A percentile compares a stretch with the other conserved stretches of the same genome.
phyloP scores from a whole-genome alignment of 2,329 filamentous ascomycete genomes.

The Talaromyces islandicus region DNA sequence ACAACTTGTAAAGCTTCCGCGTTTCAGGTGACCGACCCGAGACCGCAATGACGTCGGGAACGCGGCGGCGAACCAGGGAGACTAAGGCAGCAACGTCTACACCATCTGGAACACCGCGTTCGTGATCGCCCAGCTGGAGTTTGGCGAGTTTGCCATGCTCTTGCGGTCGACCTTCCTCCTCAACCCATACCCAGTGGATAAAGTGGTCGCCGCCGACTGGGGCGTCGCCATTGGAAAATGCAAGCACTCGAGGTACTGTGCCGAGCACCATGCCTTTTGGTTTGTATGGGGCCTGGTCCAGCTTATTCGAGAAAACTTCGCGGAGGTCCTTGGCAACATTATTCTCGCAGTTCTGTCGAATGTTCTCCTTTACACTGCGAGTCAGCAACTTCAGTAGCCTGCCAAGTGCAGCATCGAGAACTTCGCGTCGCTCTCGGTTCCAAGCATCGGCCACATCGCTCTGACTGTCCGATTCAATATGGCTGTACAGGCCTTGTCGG shows the following conservation, averaged over 20 bases:
- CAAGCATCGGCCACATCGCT: conserved; percentile 92
- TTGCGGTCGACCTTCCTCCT: conserved; percentile 82
- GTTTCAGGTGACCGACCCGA: conserved; percentile 86
- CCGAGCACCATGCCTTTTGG: conserved; percentile 88
- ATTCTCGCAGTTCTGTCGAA: conserved; percentile 91
- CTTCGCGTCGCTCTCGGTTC: conserved; percentile 81
- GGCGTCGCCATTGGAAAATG: conserved; percentile 79
- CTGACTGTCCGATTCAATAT: conserved; percentile 92
- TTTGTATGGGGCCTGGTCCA: conserved; percentile 95
- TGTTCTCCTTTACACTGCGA: conserved; percentile 88
- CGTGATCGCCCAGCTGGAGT: conserved; percentile 58
- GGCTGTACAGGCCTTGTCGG: conserved; percentile 67
- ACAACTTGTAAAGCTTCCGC: conserved; percentile 71
- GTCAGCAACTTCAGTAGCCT: conserved; percentile 80
- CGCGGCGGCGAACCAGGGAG: conserved; percentile 70
- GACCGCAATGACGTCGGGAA: conserved; percentile 84
- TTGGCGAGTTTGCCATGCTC: conserved; percentile 86
- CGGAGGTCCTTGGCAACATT: conserved; percentile 82
- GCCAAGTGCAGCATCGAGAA: conserved; percentile 71
- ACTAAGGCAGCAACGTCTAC: conserved; percentile 64
- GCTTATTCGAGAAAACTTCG: conserved; percentile 78
- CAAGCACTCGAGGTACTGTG: conserved; percentile 78
- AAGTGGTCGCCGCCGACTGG: conserved; percentile 64
- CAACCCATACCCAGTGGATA: conserved; percentile 85
- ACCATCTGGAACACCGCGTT: conserved; percentile 62